These are phyloP conservation scores for Citrus reticulata DNA, from an alignment of 345 rosid species.

Conservation along the genomic window DNA sequence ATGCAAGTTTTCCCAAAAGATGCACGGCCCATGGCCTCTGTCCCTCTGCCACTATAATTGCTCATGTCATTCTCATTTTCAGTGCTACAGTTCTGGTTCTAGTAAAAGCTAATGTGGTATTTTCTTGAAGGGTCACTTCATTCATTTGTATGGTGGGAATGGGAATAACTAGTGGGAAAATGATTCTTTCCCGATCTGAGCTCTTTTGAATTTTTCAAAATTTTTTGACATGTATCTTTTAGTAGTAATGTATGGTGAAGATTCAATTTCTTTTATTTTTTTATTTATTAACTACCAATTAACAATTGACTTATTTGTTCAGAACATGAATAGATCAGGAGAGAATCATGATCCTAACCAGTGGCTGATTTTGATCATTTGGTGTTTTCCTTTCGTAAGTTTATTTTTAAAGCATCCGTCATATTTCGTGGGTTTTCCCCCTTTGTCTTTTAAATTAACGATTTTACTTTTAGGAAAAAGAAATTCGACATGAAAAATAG, in stretches of 20 bases:
- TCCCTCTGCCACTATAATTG: background rate
- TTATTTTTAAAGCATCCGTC: background rate
- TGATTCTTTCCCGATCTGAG: rapidly evolving
- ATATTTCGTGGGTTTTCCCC: too few species aligned
- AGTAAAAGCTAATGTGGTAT: background rate
- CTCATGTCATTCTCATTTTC: background rate
- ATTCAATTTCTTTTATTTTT: too few species aligned
- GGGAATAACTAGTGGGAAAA: background rate
- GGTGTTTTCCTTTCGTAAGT: background rate
- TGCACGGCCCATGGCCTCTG: too few species aligned
- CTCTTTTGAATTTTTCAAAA: rapidly evolving
- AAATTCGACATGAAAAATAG: too few species aligned
- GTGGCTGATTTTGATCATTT: background rate
- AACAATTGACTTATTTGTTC: too few species aligned
- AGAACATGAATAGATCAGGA: rapidly evolving
- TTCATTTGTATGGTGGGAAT: too few species aligned
- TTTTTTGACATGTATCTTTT: rapidly evolving
- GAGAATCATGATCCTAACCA: rapidly evolving
- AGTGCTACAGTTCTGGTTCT: background rate
- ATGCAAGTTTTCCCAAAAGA: background rate
- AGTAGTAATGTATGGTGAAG: rapidly evolving
- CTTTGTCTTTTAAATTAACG: too few species aligned
- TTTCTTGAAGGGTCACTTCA: background rate
- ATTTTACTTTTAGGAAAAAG: too few species aligned
- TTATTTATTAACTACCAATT: too few species aligned